Evolutionary conservation across 2,329 filamentous ascomycete genomes (phyloP), one percentile per base, ranked within the genome.

Genomic region (Claviceps lovelessii): DNA sequence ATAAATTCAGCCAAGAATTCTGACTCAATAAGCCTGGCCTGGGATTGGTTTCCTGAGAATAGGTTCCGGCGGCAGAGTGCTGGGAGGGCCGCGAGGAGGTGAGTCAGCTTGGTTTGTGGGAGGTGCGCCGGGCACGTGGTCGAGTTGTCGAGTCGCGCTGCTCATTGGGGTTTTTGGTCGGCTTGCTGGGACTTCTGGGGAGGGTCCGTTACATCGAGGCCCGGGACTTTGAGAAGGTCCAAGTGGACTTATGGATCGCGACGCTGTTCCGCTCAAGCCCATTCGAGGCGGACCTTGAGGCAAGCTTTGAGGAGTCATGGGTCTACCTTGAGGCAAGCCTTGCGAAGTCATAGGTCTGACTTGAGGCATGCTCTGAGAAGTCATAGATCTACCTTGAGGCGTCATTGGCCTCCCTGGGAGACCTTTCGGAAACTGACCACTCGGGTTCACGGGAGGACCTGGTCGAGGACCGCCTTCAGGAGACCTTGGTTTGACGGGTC

Each of bases 401-500:
- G 49, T 37, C 9, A 70, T 72, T 29, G 72, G 68, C 45, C 70
- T 65, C 55, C 68, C 67, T 23, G 59, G 61, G 53, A 57, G 44
- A 53, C 63, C 60, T 49, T 58, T 61, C 33, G 62, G 58, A 54
- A 49, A 46, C 53, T 60, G 58, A 29, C 63, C 62, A 10, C 54
- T 58, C 5, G 59, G 58, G 58, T 77, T 80, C 52, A 82, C 69
- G 4, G 79, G 77, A 57, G 75, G 79, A 42, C 79, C 78, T 57
- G 58, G 57, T 19, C 75, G 73, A 53, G 76, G 76, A 52, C 73
- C 74, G 37, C 73, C 72, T 54, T 70, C 73, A 23, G 73, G 74
- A 45, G 80, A 75, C 49, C 90, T 85, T 49, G 90, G 88, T 75
- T 94, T 96, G 58, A 97, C 86, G 19, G 91, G 89, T 51, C 90